These are phyloP conservation scores for Trichoderma sp. DNA, from an alignment of 2,329 filamentous ascomycete species.

Conservation along the genomic window DNA sequence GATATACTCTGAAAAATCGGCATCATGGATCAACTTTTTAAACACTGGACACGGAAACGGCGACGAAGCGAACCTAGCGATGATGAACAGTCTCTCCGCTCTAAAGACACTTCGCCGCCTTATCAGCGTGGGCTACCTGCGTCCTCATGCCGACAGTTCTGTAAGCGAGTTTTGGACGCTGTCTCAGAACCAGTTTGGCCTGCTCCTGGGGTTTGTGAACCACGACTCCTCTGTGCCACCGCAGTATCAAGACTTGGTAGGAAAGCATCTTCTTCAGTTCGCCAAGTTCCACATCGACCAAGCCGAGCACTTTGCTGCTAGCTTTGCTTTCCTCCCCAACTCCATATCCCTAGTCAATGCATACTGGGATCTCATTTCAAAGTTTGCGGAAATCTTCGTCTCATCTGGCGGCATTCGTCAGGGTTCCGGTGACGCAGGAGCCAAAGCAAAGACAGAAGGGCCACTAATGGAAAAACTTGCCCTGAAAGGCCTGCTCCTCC, in stretches of 20 bases:
- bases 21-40: slow-evolving; percentile 66
- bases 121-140: slow-evolving; percentile 78
- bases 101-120: slow-evolving; percentile 81
- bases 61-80: slow-evolving; percentile 59
- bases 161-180: slow-evolving; percentile 80
- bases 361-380: slow-evolving; percentile 82
- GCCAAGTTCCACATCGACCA: slow-evolving; percentile 90
- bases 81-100: slow-evolving; percentile 75
- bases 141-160: slow-evolving; percentile 74
- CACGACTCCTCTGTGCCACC: slow-evolving; percentile 56
- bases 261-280: slow-evolving; percentile 85
- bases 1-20: slow-evolving; percentile 75
- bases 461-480: slow-evolving; percentile 76
- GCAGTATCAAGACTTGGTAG: slow-evolving; percentile 63
- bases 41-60: slow-evolving; percentile 59
- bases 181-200: slow-evolving; percentile 74
- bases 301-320: slow-evolving; percentile 74
- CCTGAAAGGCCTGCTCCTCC: slow-evolving; percentile 77
- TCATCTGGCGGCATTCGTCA: slow-evolving; percentile 59
- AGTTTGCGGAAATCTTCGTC: slow-evolving; percentile 74
- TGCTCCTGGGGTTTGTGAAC: slow-evolving; percentile 67
- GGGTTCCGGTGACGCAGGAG: slow-evolving; percentile 39
- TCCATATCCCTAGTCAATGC: slow-evolving; percentile 74
- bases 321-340: slow-evolving; percentile 80
- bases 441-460: slow-evolving; percentile 56